Evolutionary conservation across 2,329 filamentous ascomycete species (phyloP), one percentile per base, ranked within the genome.

Genomic region (Penicillium polonicum): DNA sequence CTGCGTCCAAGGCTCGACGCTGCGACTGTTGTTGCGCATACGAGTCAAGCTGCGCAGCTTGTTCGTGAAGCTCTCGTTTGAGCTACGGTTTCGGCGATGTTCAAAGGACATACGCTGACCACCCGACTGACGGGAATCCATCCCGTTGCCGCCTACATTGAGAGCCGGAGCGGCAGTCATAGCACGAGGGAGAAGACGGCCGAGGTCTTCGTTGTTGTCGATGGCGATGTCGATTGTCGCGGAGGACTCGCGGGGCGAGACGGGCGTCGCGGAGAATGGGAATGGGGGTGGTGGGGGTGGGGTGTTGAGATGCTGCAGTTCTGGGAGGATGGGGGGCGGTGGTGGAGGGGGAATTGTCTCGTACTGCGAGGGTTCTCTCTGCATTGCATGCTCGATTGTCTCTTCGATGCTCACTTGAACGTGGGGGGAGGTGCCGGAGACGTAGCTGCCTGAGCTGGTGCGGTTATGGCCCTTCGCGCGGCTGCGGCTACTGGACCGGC

Each of bases 281-380:
- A 75, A 69, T n/a, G 79, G 79, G 23, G 79, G 80, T 17, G 79
- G 80, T 2, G 81, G 80, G 0, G 83, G 82, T 12, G 83, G 82
- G 10, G 72, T 76, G 25, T 79, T 81, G 17, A 88, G 75, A 69
- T 87, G 85, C 66, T 86, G 84, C 10, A 88, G 77, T 66, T 88
- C 83, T 7, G 85, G 82, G 19, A 88, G 77, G 10, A 85, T 74
- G 5, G 82, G 81, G 25, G 63, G 65, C 8, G 65, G 48, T 36
- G 63, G 63, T 1, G 64, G 64, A 9, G 64, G 65, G 5, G 65
- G 64, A 15, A 64, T 66, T 25, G 52, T 55, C 19, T 70, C 66
- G 4, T 68, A 58, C 0, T 60, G 48, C 5, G 43, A 59, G 1
- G 57, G 52, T 50, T 48, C 64, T 41, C 50, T 43, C 4, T 62